These are phyloP conservation scores for Hypoxylon sp. DNA, from an alignment of 2,329 filamentous ascomycete genomes.

Conservation along the genomic window DNA sequence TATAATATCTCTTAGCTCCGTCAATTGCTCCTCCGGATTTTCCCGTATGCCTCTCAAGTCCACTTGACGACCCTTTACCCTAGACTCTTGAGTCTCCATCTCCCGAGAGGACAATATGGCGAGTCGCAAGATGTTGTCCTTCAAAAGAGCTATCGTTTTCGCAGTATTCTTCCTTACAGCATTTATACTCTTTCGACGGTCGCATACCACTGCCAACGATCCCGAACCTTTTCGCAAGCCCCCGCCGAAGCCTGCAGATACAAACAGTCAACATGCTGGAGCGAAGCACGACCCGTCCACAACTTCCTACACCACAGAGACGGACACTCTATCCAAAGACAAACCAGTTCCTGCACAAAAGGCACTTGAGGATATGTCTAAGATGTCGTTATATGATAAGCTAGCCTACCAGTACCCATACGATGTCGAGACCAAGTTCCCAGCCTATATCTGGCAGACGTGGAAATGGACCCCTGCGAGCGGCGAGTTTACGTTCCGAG, in stretches of 20 bases:
- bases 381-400: constrained; percentile 81
- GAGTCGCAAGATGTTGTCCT: constrained; percentile 53
- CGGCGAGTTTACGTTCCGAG: constrained; percentile 82
- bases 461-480: constrained; percentile 91
- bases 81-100: constrained; percentile 21
- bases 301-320: constrained; percentile 39
- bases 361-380: constrained; percentile 77
- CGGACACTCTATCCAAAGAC: constrained; percentile 35
- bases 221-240: constrained; percentile 48
- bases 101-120: constrained; percentile 18
- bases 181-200: constrained; percentile 55
- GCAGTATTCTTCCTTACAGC: constrained; percentile 55
- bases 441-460: constrained; percentile 99
- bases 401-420: constrained; percentile 95
- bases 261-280: constrained; percentile 35
- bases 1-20: constrained; percentile 7
- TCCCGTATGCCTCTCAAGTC: constrained; percentile 35
- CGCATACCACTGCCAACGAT: constrained; percentile 51
- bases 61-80: constrained; percentile 11
- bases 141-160: constrained; percentile 54
- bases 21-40: constrained; percentile 26
- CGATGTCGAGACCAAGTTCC: constrained; percentile 88
- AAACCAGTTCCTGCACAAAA: constrained; percentile 68
- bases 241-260: constrained; percentile 47
- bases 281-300: constrained; percentile 44